Base-by-base conservation (phyloP, 2,329 filamentous ascomycete genomes). In the Hypoxylon sp. region DNA sequence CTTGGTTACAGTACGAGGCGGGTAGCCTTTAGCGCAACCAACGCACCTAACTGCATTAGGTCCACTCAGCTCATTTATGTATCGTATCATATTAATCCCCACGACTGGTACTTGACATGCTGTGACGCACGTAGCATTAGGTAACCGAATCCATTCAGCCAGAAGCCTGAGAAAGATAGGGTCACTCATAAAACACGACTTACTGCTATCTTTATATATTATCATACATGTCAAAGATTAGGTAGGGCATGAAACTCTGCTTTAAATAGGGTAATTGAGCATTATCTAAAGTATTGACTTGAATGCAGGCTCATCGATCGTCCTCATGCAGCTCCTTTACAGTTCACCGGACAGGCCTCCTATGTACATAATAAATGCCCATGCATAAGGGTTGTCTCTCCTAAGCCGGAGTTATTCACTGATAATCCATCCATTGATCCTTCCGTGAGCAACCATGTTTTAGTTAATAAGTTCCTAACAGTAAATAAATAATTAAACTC, bases 241-340 rank as follows among this genome's bases (percentile, higher is more conserved):
- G 25, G 25, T 11, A 22, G 2, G 10, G 17, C 4, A 22, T 20
- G 11, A 0, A 44, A 20, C 17, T 44, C 20, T 44, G n/a, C 40
- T 44, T 22, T 44, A 44, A 8, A 44, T 22, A 13, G 6, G 17
- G 10, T 22, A 44, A 11, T 22, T 44, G 11, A 22, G 40, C 40
- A 44, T 44, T 44, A 10, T 20, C 17, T 22, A 22, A 11, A 10
- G 20, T 44, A 11, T 22, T 44, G 7, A 10, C 14, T n/a, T 20
- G 17, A 44, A n/a, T 11, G 33, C 49, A 35, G 31, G 48, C 25
- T 51, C 33, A 44, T 27, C 17, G 57, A 61, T 61, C 57, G 10
- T 42, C 61, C 42, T 58, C 35, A 64, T 58, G 53, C 53, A 58
- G 33, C 46, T 46, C 53, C 35, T 58, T 53, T 53, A 57, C 40